Evolutionary conservation across 2,329 filamentous ascomycete species (phyloP), one percentile per base, ranked within the genome.

Genomic region (Neofusicoccum sp.): DNA sequence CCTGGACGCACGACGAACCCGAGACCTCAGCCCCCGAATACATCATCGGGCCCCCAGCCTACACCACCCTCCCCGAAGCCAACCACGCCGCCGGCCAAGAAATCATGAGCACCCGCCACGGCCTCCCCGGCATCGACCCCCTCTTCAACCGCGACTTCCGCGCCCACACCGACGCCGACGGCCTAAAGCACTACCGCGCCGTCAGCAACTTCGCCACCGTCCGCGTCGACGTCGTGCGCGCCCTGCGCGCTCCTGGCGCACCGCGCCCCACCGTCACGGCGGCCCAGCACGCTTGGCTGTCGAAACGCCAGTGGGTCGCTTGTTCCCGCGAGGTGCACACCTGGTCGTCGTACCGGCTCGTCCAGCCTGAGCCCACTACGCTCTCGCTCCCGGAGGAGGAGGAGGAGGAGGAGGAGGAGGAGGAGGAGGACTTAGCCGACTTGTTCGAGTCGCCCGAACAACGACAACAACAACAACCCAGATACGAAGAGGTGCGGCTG

Each of bases 21-120:
- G 12, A 52, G 12, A 14, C 14, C 28, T 3, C 1, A 6, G 36
- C 28, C 3, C 41, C 47, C 9, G 16, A 28, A 4, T 14, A 22
- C n/a, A n/a, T n/a, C 37, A 12, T 52, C 36, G 59, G 59, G 2
- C 11, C 11, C 1, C 3, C 45, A 5, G 16, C 37, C n/a, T 45
- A 61, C 47, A 22, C 31, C 59, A 54, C 48, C 9, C 37, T 54
- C n/a, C 14, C 16, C 29, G 59, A 33, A 4, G 59, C 59, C 29
- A 61, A 61, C 45, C 2, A 5, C n/a, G 47, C 39, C 12, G 59
- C 59, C 28, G 37, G 37, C 36, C 3, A 29, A 3, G 59, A 61
- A 31, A 61, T 61, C n/a, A n/a, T 33, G 11, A 39, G 4, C 29
- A 3, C 9, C 1, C 59, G 59, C 37, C 37, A 36, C 48, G 59